phyloP scores from a whole-genome alignment of 805 yeast genomes.

The Ogataea trehalophila region DNA sequence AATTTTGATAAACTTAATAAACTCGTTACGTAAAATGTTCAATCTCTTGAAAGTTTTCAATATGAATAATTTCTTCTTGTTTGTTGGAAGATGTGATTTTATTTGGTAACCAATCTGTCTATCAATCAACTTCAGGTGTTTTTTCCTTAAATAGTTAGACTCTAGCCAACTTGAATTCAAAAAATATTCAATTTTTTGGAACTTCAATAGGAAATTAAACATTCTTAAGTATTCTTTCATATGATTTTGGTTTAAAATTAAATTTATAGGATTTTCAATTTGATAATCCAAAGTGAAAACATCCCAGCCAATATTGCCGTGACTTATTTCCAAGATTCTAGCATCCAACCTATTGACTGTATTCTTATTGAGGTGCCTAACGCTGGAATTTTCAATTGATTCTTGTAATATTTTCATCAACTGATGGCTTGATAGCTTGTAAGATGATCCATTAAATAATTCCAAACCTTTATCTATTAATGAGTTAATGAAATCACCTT shows the following conservation, averaged over 20 bases:
- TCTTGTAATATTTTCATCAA: constrained; percentile 61
- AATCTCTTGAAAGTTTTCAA: constrained; percentile 26
- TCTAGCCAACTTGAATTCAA: constrained; percentile 46
- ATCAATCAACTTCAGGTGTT: constrained; percentile 18
- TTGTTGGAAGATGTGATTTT: neutral
- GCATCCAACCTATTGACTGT: constrained; percentile 69
- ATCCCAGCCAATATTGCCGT: constrained; percentile 82
- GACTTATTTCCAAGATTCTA: constrained; percentile 66
- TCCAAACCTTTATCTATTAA: constrained; percentile 51
- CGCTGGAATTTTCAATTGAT: constrained; percentile 53
- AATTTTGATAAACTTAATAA: constrained; percentile 37
- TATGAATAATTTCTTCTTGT: constrained; percentile 18
- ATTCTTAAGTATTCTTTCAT: constrained; percentile 65
- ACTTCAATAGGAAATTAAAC: constrained; percentile 81
- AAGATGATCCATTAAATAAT: constrained; percentile 56
- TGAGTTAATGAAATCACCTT: constrained; percentile 77
- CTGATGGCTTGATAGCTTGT: constrained; percentile 57
- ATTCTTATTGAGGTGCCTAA: constrained; percentile 34
- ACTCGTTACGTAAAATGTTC: constrained; percentile 35
- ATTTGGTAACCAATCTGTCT: constrained; percentile 6
- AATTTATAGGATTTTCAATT: constrained; percentile 44
- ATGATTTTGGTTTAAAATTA: constrained; percentile 46
- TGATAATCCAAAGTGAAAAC: constrained; percentile 83
- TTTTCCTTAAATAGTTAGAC: constrained; percentile 29
- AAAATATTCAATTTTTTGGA: constrained; percentile 56